Percentiles rank a stretch among this genome's conserved stretches.
Evolutionary conservation across 495 filamentous ascomycete species (phyloP).

Genomic region (Daldinia childiae): DNA sequence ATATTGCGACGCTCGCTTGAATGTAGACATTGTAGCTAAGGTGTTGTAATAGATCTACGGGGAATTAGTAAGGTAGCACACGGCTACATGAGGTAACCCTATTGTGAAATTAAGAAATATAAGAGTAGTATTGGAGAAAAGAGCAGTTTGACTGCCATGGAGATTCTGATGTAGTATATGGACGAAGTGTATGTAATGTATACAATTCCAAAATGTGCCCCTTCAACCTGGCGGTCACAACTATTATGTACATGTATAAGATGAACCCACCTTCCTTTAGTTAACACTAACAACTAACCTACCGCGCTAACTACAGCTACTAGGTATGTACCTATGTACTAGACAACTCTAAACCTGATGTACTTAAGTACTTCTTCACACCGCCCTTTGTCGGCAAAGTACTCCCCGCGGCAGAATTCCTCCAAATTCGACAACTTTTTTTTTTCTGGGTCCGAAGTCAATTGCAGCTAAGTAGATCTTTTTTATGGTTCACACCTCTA

Average conservation of each 20-base stretch:
- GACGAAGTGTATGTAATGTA: not conserved
- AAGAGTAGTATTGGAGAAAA: slow-evolving; percentile 1
- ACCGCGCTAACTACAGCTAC: too few relatives aligned
- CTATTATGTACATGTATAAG: slow-evolving; percentile 8
- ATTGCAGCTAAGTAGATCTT: not conserved
- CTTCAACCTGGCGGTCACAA: slow-evolving; percentile 1
- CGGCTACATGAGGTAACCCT: slow-evolving; percentile 11
- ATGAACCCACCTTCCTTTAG: slow-evolving; percentile 1
- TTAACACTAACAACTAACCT: not conserved
- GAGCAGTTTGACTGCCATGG: not conserved
- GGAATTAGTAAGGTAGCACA: slow-evolving; percentile 12
- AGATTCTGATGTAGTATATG: not conserved
- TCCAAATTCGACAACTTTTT: slow-evolving; percentile 9
- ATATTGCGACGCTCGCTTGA: slow-evolving; percentile 66
- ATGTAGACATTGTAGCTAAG: slow-evolving; percentile 64
- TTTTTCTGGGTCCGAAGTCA: not conserved
- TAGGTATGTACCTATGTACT: too few relatives aligned
- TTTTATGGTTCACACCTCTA: not conserved
- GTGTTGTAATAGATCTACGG: slow-evolving; percentile 11
- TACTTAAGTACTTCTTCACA: slow-evolving; percentile 4
- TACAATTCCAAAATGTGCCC: not conserved
- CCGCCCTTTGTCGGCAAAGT: slow-evolving; percentile 18
- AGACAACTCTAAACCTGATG: too few relatives aligned
- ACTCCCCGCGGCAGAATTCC: slow-evolving; percentile 41
- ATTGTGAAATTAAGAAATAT: slow-evolving; percentile 1